These are phyloP conservation scores for Fusarium nematophilum DNA, from an alignment of 2,329 filamentous ascomycete genomes.

Conservation along the genomic window DNA sequence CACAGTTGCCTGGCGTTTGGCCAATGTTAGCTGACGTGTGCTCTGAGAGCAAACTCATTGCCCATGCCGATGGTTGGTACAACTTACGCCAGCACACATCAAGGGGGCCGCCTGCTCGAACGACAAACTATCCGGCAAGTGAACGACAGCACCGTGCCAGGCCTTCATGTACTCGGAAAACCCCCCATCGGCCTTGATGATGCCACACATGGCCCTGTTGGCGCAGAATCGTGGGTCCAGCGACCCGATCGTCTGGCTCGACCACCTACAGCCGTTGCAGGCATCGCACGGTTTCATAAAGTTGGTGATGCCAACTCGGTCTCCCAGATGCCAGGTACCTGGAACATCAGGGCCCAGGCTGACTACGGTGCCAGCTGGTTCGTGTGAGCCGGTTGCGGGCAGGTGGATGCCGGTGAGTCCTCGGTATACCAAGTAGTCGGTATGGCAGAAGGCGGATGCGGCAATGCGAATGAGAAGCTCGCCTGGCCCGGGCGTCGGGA, in stretches of 20 bases:
- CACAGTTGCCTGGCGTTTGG: slow-evolving; percentile 22
- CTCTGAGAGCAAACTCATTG: neutral
- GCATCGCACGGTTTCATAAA: slow-evolving; percentile 29
- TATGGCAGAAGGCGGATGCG: slow-evolving; percentile 32
- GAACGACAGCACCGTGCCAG: slow-evolving; percentile 23
- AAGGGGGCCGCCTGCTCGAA: slow-evolving; percentile 35
- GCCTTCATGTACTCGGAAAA: slow-evolving; percentile 35
- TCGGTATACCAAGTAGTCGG: slow-evolving; percentile 34
- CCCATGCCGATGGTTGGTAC: neutral
- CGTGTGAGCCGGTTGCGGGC: slow-evolving; percentile 36
- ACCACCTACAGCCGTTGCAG: slow-evolving; percentile 32
- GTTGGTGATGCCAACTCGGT: slow-evolving; percentile 34
- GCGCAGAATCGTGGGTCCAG: slow-evolving; percentile 33
- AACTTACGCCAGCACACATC: slow-evolving; percentile 31
- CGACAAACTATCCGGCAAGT: slow-evolving; percentile 18
- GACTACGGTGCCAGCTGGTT: slow-evolving; percentile 37
- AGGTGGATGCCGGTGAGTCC: slow-evolving; percentile 29
- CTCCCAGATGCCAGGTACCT: slow-evolving; percentile 21
- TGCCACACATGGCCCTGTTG: slow-evolving; percentile 32
- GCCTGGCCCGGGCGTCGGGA: slow-evolving; percentile 13
- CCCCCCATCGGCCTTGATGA: slow-evolving; percentile 19
- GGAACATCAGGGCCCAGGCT: slow-evolving; percentile 22
- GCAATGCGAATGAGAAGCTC: slow-evolving; percentile 26
- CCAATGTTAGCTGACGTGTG: neutral
- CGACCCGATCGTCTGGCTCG: slow-evolving; percentile 9